Percentiles rank a stretch among this genome's conserved stretches.
These are phyloP conservation scores for Amorphotheca resinae DNA, from an alignment of 495 filamentous ascomycete genomes.

Conservation along the genomic window DNA sequence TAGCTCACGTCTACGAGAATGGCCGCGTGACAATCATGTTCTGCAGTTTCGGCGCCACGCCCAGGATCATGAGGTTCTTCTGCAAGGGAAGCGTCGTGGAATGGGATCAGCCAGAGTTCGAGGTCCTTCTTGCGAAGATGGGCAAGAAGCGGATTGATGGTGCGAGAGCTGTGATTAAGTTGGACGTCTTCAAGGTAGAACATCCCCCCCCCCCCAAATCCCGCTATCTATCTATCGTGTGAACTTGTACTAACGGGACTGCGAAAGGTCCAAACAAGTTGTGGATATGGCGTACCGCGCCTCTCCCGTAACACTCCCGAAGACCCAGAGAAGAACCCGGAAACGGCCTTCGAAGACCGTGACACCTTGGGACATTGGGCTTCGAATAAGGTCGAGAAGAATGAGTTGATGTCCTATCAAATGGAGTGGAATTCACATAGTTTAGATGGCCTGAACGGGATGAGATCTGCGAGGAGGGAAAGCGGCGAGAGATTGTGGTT, in stretches of 20 bases:
- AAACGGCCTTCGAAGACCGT: conserved; percentile 28
- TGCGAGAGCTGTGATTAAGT: conserved; percentile 39
- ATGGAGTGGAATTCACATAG: conserved; percentile 33
- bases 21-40: conserved; percentile 61
- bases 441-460: conserved; percentile 40
- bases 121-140: conserved; percentile 29
- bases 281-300: conserved; percentile 44
- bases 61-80: conserved; percentile 56
- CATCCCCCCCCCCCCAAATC: no score
- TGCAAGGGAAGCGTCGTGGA: conserved; percentile 54
- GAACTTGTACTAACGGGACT: no score
- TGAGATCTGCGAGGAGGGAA: conserved; percentile 26
- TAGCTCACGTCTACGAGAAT: conserved; percentile 62
- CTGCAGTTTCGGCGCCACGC: conserved; percentile 47
- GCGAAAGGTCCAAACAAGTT: conserved; percentile 46
- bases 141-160: conserved; percentile 26
- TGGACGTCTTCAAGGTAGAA: conserved; percentile 37
- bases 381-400: conserved; percentile 26
- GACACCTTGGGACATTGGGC: conserved; percentile 34
- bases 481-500: conserved; percentile 11
- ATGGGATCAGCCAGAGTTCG: conserved; percentile 33
- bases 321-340: conserved; percentile 6
- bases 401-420: conserved; percentile 33
- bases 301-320: conserved; percentile 7
- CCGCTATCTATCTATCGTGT: no score